These are phyloP conservation scores for Nakazawaea ishiwadae DNA, from an alignment of 805 yeast genomes.

Conservation along the genomic window DNA sequence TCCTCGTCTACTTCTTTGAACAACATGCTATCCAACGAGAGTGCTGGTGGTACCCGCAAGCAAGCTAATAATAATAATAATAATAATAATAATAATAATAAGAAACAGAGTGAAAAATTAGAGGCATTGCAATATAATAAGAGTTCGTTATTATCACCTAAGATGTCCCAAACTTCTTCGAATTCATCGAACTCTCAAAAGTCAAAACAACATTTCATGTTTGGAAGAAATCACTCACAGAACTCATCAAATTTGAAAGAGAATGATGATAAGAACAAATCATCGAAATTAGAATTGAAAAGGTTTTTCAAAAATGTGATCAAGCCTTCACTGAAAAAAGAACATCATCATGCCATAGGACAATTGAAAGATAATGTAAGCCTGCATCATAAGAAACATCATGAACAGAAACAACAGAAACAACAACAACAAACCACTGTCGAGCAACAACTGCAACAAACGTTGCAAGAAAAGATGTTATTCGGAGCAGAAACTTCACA, in stretches of 20 bases:
- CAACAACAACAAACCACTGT: slow-evolving; percentile 2
- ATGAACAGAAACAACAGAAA: slow-evolving; percentile 5
- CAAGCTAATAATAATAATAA: no score
- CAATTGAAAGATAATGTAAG: slow-evolving; percentile 17
- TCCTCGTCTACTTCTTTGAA: slow-evolving; percentile 4
- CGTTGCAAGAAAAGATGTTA: slow-evolving; percentile 22
- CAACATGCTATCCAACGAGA: slow-evolving; percentile 4
- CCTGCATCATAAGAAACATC: slow-evolving; percentile 10
- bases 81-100: no score
- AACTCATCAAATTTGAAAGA: not conserved
- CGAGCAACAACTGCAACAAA: slow-evolving; percentile 5
- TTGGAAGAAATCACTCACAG: slow-evolving; percentile 14
- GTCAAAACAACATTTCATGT: slow-evolving; percentile 11
- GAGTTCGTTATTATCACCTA: slow-evolving; percentile 8
- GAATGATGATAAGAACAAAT: not conserved
- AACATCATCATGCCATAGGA: slow-evolving; percentile 1
- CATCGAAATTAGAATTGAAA: slow-evolving; percentile 29
- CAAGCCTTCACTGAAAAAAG: slow-evolving; percentile 9
- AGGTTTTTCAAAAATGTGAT: slow-evolving; percentile 37
- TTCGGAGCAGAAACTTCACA: slow-evolving; percentile 34
- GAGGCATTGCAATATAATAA: slow-evolving; percentile 4
- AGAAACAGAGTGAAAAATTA: slow-evolving; percentile 2
- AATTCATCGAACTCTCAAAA: slow-evolving; percentile 4
- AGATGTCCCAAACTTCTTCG: slow-evolving; percentile 8
- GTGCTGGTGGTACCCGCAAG: not conserved